Conservation (phyloP, 257 asterid genomes). For the Solanum peruvianum region DNA sequence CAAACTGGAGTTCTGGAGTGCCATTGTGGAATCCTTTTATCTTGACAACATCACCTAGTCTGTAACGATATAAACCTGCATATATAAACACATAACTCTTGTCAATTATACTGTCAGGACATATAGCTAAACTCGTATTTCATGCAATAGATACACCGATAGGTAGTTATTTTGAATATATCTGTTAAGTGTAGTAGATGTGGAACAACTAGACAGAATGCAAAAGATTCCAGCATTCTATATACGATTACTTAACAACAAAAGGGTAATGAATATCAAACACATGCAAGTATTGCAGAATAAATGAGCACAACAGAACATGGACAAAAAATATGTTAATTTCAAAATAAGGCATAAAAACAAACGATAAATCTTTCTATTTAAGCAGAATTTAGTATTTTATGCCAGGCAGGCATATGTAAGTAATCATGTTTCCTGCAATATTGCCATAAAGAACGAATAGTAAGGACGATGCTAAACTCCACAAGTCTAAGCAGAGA, state of each 20-base stretch:
- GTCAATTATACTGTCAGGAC: neutral
- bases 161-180: neutral
- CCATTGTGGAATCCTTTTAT: conserved; percentile 71
- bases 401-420: neutral
- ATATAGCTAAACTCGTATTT: neutral
- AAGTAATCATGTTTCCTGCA: neutral
- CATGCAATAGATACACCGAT: neutral
- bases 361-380: neutral
- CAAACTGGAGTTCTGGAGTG: conserved; percentile 75
- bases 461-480: neutral
- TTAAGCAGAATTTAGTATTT: neutral
- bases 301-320: neutral
- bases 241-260: neutral
- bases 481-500: neutral
- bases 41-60: conserved; percentile 81
- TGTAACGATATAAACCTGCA: conserved; percentile 82
- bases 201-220: neutral
- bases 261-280: neutral
- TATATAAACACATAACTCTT: neutral
- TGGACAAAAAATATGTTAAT: neutral
- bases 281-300: neutral
- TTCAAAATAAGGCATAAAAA: neutral
- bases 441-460: neutral
- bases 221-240: neutral
- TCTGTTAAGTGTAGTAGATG: neutral